Conservation (phyloP, 352 stramenopile species). For the Phytopythium mirpurense region DNA sequence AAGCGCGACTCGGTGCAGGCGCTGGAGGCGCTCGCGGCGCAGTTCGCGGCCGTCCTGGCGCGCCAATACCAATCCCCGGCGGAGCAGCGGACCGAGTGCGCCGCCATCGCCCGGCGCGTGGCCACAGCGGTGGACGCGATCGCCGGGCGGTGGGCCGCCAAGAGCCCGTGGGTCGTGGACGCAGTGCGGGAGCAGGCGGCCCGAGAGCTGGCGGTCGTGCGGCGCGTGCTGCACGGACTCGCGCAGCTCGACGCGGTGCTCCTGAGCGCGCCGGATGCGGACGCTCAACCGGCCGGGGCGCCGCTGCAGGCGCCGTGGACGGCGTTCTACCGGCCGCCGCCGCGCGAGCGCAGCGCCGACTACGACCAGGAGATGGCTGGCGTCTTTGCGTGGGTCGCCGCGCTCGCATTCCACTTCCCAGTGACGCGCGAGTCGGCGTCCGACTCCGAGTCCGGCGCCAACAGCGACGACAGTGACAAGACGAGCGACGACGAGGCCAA, state of each 20-base stretch:
- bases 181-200: constrained; percentile 1
- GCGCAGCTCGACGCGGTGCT: constrained; percentile 25
- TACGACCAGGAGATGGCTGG: constrained; percentile 44
- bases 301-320: constrained; percentile 33
- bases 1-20: neutral
- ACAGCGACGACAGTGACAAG: constrained; percentile 36
- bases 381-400: constrained; percentile 36
- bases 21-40: constrained; percentile 20
- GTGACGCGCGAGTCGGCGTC: constrained; percentile 27
- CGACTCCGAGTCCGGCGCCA: constrained; percentile 16
- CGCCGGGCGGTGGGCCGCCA: constrained; percentile 21
- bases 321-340: constrained; percentile 42
- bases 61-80: constrained; percentile 30
- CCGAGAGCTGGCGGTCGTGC: constrained; percentile 30
- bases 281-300: too few species aligned
- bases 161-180: constrained; percentile 10
- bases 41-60: constrained; percentile 31
- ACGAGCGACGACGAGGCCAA: constrained; percentile 31
- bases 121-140: constrained; percentile 8
- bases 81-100: constrained; percentile 31
- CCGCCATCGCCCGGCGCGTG: constrained; percentile 13
- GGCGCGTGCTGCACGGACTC: constrained; percentile 36
- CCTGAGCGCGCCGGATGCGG: neutral
- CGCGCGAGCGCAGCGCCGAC: constrained; percentile 18
- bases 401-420: constrained; percentile 49